phyloP scores from a whole-genome alignment of 106 monocot species.

The Alisma plantagoaquatica region DNA sequence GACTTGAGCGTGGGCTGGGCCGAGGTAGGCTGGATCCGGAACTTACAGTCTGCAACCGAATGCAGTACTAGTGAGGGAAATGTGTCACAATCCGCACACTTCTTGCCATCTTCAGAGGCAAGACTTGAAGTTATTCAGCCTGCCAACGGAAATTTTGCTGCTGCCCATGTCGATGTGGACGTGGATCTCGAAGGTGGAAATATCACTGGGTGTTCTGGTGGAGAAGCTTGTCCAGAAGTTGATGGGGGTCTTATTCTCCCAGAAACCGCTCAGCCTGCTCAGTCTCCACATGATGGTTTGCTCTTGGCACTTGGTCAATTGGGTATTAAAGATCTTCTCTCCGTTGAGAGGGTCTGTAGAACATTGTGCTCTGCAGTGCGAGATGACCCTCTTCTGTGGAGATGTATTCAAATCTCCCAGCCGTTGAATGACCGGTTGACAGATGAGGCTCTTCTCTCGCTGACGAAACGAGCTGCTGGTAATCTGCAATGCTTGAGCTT shows the following conservation, averaged over 20 bases:
- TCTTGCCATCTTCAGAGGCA: too few species aligned
- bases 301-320: slow-evolving; percentile 45
- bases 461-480: slow-evolving; percentile 50
- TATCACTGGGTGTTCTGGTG: background rate
- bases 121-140: too few species aligned
- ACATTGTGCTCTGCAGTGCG: slow-evolving; percentile 32
- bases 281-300: slow-evolving; percentile 65
- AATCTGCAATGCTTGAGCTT: slow-evolving; percentile 52
- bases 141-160: too few species aligned
- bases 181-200: background rate
- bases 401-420: slow-evolving; percentile 44
- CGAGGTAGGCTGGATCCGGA: too few species aligned
- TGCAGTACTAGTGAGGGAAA: too few species aligned
- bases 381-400: slow-evolving; percentile 59
- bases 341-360: slow-evolving; percentile 68
- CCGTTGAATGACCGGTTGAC: slow-evolving; percentile 42
- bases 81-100: too few species aligned
- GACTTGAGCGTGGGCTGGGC: too few species aligned
- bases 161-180: background rate
- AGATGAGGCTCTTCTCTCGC: slow-evolving; percentile 48
- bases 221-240: background rate
- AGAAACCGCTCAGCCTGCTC: slow-evolving; percentile 7
- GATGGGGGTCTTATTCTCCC: background rate
- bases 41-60: too few species aligned
- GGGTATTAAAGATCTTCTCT: slow-evolving; percentile 53